Evolutionary conservation across 345 rosid species (phyloP), one percentile per base, ranked within the genome.

Genomic region (Rhodamnia rubescens): DNA sequence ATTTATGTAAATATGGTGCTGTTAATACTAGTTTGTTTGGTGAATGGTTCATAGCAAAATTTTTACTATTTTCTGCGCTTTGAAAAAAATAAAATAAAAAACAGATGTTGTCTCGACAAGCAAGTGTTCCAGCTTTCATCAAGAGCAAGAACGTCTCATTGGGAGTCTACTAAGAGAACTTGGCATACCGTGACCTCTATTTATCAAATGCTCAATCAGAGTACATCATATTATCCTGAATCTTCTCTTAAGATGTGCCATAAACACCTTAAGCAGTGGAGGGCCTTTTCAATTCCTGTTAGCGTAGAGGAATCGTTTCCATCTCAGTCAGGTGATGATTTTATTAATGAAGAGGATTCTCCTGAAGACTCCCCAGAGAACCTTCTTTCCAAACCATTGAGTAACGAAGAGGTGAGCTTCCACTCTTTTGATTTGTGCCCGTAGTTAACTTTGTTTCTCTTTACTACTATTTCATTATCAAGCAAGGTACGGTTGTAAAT

Each of bases 381-480:
- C 85, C 86, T 86, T 87, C 86, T 89, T 83, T 83, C 91, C 81
- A 90, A 90, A 84, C 93, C 95, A 56, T 83, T 94, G 87, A 86
- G 88, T 85, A 91, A 90, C 74, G 94, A 92, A 2, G 94, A 94
- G 94, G 98, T 93, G 86, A 88, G 82, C 74, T 86, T 82, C 21
- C 49, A 32, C 57, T 44, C 83, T 75, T 75, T 12, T n/a, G 44
- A 27, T 82, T 82, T 56, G 53, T 26, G 29, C 27, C 29, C 36
- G n/a, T 50, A 47, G 53, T 47, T 84, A 49, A 50, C 53, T 32
- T 64, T 69, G 24, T 69, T 32, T 32, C 78, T 69, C 44, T 32
- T 32, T 18, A 32, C 47, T 69, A 18, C 78, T 1, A 24, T 69
- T 32, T 69, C 24, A 32, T 16, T 69, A 44, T 69, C 11, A 21